These are phyloP conservation scores for Lentinula raphanica DNA, from an alignment of 768 basidiomycete species.

Conservation along the genomic window DNA sequence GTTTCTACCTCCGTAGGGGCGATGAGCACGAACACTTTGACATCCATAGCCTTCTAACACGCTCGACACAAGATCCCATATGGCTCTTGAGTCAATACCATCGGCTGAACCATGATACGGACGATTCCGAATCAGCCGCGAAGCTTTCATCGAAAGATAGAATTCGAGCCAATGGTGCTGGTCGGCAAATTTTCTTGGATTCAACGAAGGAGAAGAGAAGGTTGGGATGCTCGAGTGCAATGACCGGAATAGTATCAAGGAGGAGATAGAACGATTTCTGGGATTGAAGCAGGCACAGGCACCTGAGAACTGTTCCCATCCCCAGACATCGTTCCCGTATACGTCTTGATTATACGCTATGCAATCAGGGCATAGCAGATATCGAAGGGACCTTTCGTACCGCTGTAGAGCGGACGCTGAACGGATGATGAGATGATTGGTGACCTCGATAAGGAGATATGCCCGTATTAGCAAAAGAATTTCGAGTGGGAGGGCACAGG, in stretches of 20 bases:
- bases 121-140: not conserved
- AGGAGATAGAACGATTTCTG: constrained; percentile 2
- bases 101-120: not conserved
- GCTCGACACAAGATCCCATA: constrained; percentile 5
- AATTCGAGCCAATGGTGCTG: constrained; percentile 6
- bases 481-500: constrained; percentile 39
- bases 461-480: constrained; percentile 48
- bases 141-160: constrained; percentile 5
- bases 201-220: not conserved
- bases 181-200: constrained; percentile 1
- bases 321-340: constrained; percentile 30
- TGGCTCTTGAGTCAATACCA: not conserved
- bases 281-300: constrained; percentile 5
- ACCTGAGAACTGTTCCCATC: constrained; percentile 20
- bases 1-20: not conserved
- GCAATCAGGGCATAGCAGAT: constrained; percentile 33
- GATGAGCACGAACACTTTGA: not conserved
- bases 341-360: constrained; percentile 30
- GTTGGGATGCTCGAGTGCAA: not conserved
- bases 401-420: constrained; percentile 36
- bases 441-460: constrained; percentile 39
- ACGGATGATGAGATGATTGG: constrained; percentile 33
- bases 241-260: not conserved
- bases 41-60: constrained; percentile 1
- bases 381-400: constrained; percentile 36